phyloP scores from a whole-genome alignment of 148 eudicot genomes.

The Diospyros lotus region DNA sequence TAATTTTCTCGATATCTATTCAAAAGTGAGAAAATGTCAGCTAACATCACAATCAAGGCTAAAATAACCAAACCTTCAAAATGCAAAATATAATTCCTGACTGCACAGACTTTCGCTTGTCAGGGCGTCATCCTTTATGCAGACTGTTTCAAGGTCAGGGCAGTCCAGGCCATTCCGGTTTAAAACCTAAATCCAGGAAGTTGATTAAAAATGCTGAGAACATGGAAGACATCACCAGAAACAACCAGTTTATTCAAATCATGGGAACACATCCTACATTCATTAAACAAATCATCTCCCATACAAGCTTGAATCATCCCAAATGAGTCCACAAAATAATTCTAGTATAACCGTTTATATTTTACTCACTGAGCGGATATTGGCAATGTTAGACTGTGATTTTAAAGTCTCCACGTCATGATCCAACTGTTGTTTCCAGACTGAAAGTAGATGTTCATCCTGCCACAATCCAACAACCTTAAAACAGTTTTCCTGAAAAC shows the following conservation, averaged over 20 bases:
- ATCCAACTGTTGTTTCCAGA: constrained; percentile 89
- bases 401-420: constrained; percentile 83
- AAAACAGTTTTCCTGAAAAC: neutral
- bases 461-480: constrained; percentile 21
- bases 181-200: constrained; percentile 43
- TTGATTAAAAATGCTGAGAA: no score
- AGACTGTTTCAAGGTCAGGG: constrained; percentile 67
- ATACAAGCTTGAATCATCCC: no score
- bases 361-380: constrained; percentile 53
- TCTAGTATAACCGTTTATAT: no score
- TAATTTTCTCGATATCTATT: constrained; percentile 84
- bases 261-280: no score
- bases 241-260: no score
- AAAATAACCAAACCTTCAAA: no score
- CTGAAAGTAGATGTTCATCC: constrained; percentile 76
- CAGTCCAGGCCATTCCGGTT: constrained; percentile 71
- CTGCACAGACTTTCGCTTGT: constrained; percentile 52
- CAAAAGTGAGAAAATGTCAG: no score
- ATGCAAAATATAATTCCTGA: no score
- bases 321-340: no score
- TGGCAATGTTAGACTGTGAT: constrained; percentile 77
- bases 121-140: constrained; percentile 64
- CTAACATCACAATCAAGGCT: no score
- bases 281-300: no score
- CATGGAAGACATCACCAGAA: neutral